These are phyloP conservation scores for Colletotrichum eleusines DNA, from an alignment of 2,329 filamentous ascomycete species.

Conservation along the genomic window DNA sequence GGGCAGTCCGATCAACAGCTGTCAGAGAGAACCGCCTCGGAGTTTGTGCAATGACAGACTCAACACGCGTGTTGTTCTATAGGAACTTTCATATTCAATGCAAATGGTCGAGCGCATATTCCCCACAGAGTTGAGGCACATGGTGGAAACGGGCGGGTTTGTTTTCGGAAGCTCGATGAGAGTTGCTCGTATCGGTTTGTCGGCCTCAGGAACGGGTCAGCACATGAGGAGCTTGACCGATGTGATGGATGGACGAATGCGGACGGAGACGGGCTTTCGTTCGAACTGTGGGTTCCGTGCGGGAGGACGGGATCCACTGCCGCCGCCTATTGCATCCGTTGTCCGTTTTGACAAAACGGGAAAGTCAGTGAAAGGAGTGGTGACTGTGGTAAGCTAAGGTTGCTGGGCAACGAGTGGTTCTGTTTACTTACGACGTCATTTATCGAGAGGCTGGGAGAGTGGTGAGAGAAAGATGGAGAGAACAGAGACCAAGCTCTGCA, in stretches of 20 bases:
- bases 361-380: conserved; percentile 1
- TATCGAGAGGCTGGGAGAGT: conserved; percentile 1
- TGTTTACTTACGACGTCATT: conserved; percentile 53
- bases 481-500: neutral
- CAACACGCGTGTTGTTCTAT: neutral
- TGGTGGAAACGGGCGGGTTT: conserved; percentile 28
- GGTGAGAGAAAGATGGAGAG: neutral
- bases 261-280: neutral
- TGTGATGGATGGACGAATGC: neutral
- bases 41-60: neutral
- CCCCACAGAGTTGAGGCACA: conserved; percentile 20
- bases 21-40: neutral
- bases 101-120: neutral
- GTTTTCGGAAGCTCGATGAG: neutral
- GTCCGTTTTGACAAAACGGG: conserved; percentile 17
- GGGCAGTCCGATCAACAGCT: conserved; percentile 7
- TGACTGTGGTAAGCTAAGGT: conserved; percentile 45
- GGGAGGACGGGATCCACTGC: conserved; percentile 11
- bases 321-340: conserved; percentile 13
- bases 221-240: neutral
- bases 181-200: neutral
- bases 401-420: conserved; percentile 43
- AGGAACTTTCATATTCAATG: neutral
- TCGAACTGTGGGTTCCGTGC: conserved; percentile 17
- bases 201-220: neutral